Percentiles rank a stretch among this genome's conserved stretches.
These are phyloP conservation scores for Nepenthes gracilis DNA, from an alignment of 148 eudicot genomes.

Conservation along the genomic window DNA sequence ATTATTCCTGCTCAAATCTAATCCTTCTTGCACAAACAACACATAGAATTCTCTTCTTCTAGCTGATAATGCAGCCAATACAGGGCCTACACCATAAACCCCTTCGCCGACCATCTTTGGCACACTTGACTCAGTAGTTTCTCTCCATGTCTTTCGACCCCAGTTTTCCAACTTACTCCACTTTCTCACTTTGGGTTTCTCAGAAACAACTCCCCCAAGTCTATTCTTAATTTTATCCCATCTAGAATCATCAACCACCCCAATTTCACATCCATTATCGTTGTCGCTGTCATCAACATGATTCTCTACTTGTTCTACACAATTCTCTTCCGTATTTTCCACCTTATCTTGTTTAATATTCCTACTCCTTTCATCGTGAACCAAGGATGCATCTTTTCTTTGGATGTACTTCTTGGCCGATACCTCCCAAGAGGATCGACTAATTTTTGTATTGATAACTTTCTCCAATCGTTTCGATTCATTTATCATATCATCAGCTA, in stretches of 20 bases:
- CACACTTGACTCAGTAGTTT: slow-evolving; percentile 59
- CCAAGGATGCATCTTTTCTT: background rate
- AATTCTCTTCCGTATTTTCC: background rate
- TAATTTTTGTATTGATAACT: no score
- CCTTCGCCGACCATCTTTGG: slow-evolving; percentile 91
- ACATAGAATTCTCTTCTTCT: slow-evolving; percentile 75
- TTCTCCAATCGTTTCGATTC: no score
- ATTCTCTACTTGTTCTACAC: background rate
- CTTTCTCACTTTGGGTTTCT: slow-evolving; percentile 6
- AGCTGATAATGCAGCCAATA: slow-evolving; percentile 81
- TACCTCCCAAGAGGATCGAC: no score
- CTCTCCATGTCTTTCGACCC: slow-evolving; percentile 71
- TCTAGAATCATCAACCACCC: slow-evolving; percentile 3
- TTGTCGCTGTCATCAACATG: background rate
- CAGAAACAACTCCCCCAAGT: no score
- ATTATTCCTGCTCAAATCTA: slow-evolving; percentile 67
- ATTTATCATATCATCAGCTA: no score
- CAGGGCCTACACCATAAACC: slow-evolving; percentile 90
- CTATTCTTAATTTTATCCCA: no score
- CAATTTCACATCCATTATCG: slow-evolving; percentile 19
- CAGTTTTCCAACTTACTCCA: slow-evolving; percentile 57
- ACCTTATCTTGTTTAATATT: background rate
- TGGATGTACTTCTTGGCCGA: no score
- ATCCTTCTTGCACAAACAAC: slow-evolving; percentile 75
- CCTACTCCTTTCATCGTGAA: background rate